Base-by-base conservation (phyloP, 139 green algal genomes). In the Picochlorum sp. region DNA sequence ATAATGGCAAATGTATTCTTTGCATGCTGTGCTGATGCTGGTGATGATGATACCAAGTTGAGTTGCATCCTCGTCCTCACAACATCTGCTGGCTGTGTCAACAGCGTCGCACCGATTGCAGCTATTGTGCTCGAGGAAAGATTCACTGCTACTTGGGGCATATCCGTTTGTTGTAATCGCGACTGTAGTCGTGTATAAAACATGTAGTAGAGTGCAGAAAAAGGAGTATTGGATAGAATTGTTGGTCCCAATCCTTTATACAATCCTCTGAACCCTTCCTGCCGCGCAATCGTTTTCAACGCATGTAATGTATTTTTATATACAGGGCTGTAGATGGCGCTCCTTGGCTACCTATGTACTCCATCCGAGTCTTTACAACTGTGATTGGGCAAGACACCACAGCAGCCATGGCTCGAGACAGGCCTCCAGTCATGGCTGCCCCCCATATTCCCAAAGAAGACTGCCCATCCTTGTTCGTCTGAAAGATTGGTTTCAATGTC, bases 281-380 rank as follows among this genome's bases (percentile, higher is more conserved):
- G 51, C 16, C 45, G 49, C 24, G 67, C 60, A 24, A 96, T 90
- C 3, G 68, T 75, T 10, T 44, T 34, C 16, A 95, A 60, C 8
- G 78, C 81, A 61, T 90, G 57, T 6, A 75, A 26, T 14, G 82
- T 94, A 59, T 78, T 79, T 11, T 66, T 67, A 66, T 92, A 89
- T 23, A 52, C 45, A 55, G 68, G 57, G 1, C 14, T 44, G 32
- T 59, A 23, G 34, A 45, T n/a, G 15, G 13, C 18, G 10, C 20
- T 8, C 21, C 23, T 7, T 18, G 15, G 7, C 51, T 21, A 50
- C 20, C 52, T 14, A 62, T 26, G 57, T 92, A 94, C 75, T 98
- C 93, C 86, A 98, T 95, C 23, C 91, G 75, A 0, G 93, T 98
- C 64, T 98, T 98, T 11, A 98, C 80, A 1, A 98, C 75, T 2